A percentile compares a stretch with the other conserved stretches of the same genome.
phyloP scores from a whole-genome alignment of 495 filamentous ascomycete species.

The Penicillium cinerascens region DNA sequence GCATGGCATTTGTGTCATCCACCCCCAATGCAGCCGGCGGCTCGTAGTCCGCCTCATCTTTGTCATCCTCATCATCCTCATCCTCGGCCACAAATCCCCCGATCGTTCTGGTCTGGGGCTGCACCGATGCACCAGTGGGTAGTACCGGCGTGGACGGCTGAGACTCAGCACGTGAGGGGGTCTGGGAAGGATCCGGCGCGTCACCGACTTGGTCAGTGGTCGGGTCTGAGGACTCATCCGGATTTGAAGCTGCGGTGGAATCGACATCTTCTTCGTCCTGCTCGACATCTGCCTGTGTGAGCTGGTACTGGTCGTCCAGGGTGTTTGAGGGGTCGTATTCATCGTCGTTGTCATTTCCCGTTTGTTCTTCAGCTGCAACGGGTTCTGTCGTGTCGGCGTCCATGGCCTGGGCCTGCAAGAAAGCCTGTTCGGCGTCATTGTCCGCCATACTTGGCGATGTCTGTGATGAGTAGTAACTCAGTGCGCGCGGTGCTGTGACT shows the following conservation, averaged over 20 bases:
- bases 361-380: slow-evolving; percentile 42
- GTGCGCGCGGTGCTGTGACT: background rate
- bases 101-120: slow-evolving; percentile 63
- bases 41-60: slow-evolving; percentile 56
- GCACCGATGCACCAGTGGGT: slow-evolving; percentile 30
- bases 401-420: slow-evolving; percentile 55
- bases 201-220: slow-evolving; percentile 28
- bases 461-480: slow-evolving; percentile 8
- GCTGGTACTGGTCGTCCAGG: slow-evolving; percentile 43
- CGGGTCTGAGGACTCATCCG: slow-evolving; percentile 23
- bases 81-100: slow-evolving; percentile 81
- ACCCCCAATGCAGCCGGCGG: slow-evolving; percentile 49
- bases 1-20: slow-evolving; percentile 46
- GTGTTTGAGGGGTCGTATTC: slow-evolving; percentile 54
- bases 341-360: slow-evolving; percentile 43
- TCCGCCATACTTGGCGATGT: slow-evolving; percentile 49
- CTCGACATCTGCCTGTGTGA: slow-evolving; percentile 24
- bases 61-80: slow-evolving; percentile 42
- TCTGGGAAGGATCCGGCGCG: slow-evolving; percentile 29
- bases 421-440: slow-evolving; percentile 59
- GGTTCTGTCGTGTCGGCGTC: slow-evolving; percentile 40
- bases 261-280: slow-evolving; percentile 12
- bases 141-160: slow-evolving; percentile 37
- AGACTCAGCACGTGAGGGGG: slow-evolving; percentile 37
- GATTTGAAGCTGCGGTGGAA: slow-evolving; percentile 12